A percentile compares a stretch with the other conserved stretches of the same genome.
phyloP scores from a whole-genome alignment of 139 green algal genomes.

The Mesotaenium endlicherianum region DNA sequence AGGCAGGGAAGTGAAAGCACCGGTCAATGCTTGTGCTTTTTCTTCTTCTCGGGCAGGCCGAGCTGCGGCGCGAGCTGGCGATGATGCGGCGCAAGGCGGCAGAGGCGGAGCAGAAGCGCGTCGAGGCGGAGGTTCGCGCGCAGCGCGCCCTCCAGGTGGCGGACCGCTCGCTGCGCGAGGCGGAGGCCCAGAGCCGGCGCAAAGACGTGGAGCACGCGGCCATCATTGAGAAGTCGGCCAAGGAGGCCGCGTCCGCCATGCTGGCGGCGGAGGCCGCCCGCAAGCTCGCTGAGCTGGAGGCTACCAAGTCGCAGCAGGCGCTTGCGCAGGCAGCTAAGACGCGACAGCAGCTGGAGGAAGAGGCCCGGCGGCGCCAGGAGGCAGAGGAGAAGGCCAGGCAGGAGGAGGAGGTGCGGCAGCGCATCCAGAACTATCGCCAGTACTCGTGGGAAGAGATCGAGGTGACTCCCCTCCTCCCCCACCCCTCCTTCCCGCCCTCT shows the following conservation, averaged over 20 bases:
- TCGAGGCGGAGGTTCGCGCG: constrained; percentile 21
- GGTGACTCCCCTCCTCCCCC: constrained; percentile 16
- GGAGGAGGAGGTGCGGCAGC: background rate
- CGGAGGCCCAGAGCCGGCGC: constrained; percentile 17
- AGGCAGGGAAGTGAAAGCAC: background rate
- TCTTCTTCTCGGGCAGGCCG: constrained; percentile 7
- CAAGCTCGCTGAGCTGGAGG: constrained; percentile 9
- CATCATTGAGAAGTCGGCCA: constrained; percentile 13
- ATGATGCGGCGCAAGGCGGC: constrained; percentile 25
- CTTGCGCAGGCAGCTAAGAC: constrained; percentile 27
- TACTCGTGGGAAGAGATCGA: constrained; percentile 27
- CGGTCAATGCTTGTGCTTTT: background rate
- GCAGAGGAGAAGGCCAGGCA: constrained; percentile 25
- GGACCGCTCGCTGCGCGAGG: constrained; percentile 18
- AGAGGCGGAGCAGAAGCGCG: constrained; percentile 17
- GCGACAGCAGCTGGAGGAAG: background rate
- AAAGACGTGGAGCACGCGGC: constrained; percentile 7
- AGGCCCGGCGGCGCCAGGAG: constrained; percentile 12
- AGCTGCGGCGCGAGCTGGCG: constrained; percentile 14
- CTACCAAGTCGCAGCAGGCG: constrained; percentile 12
- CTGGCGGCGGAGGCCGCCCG: constrained; percentile 25
- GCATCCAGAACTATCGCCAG: constrained; percentile 7
- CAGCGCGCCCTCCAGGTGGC: constrained; percentile 15
- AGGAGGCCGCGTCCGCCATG: constrained; percentile 29
- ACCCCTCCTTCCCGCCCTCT: too few species aligned